Evolutionary conservation across 768 basidiomycete species (phyloP).

Genomic region (Naganishia antarctica): DNA sequence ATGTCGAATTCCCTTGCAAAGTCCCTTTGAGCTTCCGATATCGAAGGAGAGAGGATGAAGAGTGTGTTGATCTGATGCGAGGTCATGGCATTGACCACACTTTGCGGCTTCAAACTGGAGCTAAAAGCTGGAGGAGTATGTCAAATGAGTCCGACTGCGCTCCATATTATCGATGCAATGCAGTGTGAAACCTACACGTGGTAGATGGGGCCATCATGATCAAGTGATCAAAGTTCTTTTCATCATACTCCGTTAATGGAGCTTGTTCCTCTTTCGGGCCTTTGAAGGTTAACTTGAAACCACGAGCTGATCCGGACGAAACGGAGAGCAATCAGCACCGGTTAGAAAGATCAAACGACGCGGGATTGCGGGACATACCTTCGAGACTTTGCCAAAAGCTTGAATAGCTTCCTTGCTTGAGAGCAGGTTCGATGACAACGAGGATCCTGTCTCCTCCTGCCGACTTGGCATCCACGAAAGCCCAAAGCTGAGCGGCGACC

Average conservation of each 20-base stretch:
- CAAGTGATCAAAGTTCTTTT: constrained; percentile 75
- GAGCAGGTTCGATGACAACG: constrained; percentile 70
- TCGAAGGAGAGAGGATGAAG: constrained; percentile 63
- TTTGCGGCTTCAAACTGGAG: constrained; percentile 71
- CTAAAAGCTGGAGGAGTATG: constrained; percentile 68
- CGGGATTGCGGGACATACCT: constrained; percentile 53
- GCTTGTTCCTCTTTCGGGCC: constrained; percentile 70
- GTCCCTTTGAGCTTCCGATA: constrained; percentile 60
- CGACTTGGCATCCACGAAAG: constrained; percentile 35
- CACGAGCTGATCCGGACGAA: constrained; percentile 59
- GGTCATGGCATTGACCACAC: constrained; percentile 53
- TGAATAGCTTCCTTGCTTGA: constrained; percentile 67
- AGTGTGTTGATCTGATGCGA: constrained; percentile 68
- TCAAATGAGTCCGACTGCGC: constrained; percentile 40
- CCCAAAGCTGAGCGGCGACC: constrained; percentile 5
- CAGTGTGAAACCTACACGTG: constrained; percentile 60
- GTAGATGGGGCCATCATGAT: constrained; percentile 78
- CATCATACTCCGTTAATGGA: constrained; percentile 63
- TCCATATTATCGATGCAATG: background rate
- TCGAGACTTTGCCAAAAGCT: constrained; percentile 74
- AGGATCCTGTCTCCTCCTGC: constrained; percentile 56
- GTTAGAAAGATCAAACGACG: constrained; percentile 7
- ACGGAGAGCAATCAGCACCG: background rate
- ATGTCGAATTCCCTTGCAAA: constrained; percentile 91
- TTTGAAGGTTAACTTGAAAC: constrained; percentile 82